Evolutionary conservation across 495 filamentous ascomycete species (phyloP).

Genomic region (Polyplosphaeria fusca): DNA sequence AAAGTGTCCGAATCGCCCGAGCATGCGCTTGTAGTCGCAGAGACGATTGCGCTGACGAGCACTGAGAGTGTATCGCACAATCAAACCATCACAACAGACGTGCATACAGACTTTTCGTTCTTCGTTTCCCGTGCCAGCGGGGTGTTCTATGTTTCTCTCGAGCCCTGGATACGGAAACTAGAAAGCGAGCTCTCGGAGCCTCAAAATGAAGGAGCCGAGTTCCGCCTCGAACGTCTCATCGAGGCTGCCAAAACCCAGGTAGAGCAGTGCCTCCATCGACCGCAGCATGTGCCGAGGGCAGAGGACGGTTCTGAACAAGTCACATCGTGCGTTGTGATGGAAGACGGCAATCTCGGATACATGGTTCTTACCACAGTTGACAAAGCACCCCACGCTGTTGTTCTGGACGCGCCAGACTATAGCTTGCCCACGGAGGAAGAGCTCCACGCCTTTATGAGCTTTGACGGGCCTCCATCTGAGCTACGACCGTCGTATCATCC

Average conservation of each 20-base stretch:
- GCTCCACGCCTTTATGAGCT: slow-evolving; percentile 1
- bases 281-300: slow-evolving; percentile 34
- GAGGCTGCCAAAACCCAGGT: slow-evolving; percentile 59
- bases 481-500: slow-evolving; percentile 68
- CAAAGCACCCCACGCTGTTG: slow-evolving; percentile 59
- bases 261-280: slow-evolving; percentile 55
- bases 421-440: slow-evolving; percentile 32
- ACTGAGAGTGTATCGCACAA: slow-evolving; percentile 7
- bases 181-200: slow-evolving; percentile 69
- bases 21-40: slow-evolving; percentile 43
- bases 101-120: slow-evolving; percentile 70
- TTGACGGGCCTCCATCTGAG: slow-evolving; percentile 38
- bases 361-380: slow-evolving; percentile 69
- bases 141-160: slow-evolving; percentile 66
- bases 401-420: slow-evolving; percentile 62
- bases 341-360: slow-evolving; percentile 73
- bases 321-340: slow-evolving; percentile 58
- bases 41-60: slow-evolving; percentile 16
- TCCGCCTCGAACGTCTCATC: slow-evolving; percentile 69
- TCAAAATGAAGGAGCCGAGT: slow-evolving; percentile 62
- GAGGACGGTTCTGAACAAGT: slow-evolving; percentile 38
- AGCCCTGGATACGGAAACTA: slow-evolving; percentile 70
- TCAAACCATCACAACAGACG: slow-evolving; percentile 54
- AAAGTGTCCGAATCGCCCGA: slow-evolving; percentile 31
- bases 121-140: slow-evolving; percentile 71